These are phyloP conservation scores for Psilocybe sp. DNA, from an alignment of 768 basidiomycete genomes.

Conservation along the genomic window DNA sequence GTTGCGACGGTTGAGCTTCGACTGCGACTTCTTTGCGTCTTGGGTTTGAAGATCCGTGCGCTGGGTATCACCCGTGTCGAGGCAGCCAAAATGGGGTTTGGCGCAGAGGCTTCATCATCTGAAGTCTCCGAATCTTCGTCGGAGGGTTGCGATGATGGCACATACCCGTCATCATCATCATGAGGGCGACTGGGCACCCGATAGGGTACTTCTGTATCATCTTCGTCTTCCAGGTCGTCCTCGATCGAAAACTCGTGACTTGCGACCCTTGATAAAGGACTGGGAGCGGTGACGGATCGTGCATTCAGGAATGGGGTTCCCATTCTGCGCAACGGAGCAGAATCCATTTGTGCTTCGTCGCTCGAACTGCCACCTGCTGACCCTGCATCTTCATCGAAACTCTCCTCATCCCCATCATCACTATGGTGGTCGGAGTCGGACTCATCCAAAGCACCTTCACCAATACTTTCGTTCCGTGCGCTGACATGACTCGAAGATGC, in stretches of 20 bases:
- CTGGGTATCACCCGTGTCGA: slow-evolving; percentile 18
- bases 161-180: slow-evolving; percentile 49
- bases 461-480: slow-evolving; percentile 49
- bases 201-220: slow-evolving; percentile 7
- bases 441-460: slow-evolving; percentile 77
- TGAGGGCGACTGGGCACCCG: slow-evolving; percentile 24
- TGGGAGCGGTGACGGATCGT: slow-evolving; percentile 44
- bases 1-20: slow-evolving; percentile 69
- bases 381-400: slow-evolving; percentile 11
- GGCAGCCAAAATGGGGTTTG: neutral
- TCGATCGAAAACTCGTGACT: slow-evolving; percentile 55
- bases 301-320: slow-evolving; percentile 32
- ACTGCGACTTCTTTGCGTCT: slow-evolving; percentile 44
- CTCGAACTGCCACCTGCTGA: slow-evolving; percentile 27
- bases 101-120: neutral
- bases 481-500: slow-evolving; percentile 32
- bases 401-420: slow-evolving; percentile 28
- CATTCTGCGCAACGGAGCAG: neutral
- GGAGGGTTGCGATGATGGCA: slow-evolving; percentile 69
- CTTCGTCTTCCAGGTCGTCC: slow-evolving; percentile 34
- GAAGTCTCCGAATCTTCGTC: slow-evolving; percentile 56
- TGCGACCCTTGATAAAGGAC: slow-evolving; percentile 62
- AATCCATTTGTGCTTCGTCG: slow-evolving; percentile 31
- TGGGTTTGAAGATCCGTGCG: slow-evolving; percentile 25
- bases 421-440: slow-evolving; percentile 57